Base-by-base conservation (phyloP, 208 protist species). In the Phytomonas sp. region DNA sequence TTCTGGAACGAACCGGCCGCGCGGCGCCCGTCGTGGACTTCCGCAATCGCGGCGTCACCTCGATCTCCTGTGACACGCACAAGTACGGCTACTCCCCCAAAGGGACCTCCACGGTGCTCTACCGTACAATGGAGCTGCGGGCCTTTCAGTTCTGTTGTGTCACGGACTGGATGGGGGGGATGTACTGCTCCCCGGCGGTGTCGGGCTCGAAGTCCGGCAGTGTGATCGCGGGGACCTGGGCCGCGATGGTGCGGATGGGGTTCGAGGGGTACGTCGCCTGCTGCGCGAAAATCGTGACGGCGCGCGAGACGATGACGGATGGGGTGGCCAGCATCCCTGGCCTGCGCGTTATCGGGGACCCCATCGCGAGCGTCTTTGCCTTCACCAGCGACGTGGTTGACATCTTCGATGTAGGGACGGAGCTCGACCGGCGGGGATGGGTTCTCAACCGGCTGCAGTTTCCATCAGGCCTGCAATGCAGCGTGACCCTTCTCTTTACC, bases 11-110 rank as follows among this genome's bases (percentile, higher is more conserved):
- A 63, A 92, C 96, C 0, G 98, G 97, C 34, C 95, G 89, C 71
- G 62, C 43, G 20, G 85, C 81, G 53, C 93, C 91, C 36, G 40
- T 89, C 0, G 97, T 98, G 56, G 98, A 99, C 83, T 99, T 99
- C 74, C 71, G 88, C 59, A 83, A 99, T 62, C 73, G 76, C 29
- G 98, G 98, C 40, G 98, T 99, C 17, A 99, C 98, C 6, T 97
- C 94, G 13, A 99, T 99, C 53, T 99, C 97, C 11, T 94, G 88
- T 66, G 98, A 99, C 83, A 98, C 97, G 59, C 98, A 99, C 91
- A 99, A 99, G 85, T 99, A 99, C 86, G 98, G 98, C 71, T 99
- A 94, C 75, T 91, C 97, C 0, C 91, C 97, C 0, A 99, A 99
- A 79, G 98, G 98, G 8, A 97, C 93, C 31, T 98, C 96, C 7